Conservation (phyloP, 2,329 filamentous ascomycete species). For the Cladorrhinum sp. region DNA sequence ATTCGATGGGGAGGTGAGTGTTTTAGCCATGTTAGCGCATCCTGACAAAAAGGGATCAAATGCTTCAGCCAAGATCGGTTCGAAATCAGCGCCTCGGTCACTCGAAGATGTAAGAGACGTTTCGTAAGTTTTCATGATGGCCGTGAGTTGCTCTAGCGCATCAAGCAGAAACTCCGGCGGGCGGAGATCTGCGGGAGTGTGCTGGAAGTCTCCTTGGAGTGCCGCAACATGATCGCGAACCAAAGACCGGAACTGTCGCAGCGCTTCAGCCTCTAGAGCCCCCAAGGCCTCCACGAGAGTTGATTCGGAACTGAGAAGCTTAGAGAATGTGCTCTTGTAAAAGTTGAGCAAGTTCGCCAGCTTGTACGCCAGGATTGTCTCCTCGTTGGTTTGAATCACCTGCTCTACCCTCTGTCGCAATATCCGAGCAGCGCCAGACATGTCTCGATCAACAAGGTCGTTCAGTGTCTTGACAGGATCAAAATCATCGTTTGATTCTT, state of each 20-base stretch:
- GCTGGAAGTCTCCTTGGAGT: conserved; percentile 68
- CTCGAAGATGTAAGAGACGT: conserved; percentile 65
- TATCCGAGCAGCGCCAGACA: conserved; percentile 77
- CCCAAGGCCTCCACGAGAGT: conserved; percentile 66
- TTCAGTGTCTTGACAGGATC: conserved; percentile 79
- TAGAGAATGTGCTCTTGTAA: conserved; percentile 81
- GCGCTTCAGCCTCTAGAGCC: conserved; percentile 69
- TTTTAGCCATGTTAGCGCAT: conserved; percentile 66
- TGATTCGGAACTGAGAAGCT: conserved; percentile 68
- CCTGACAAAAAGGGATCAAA: conserved; percentile 81
- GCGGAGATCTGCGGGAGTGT: conserved; percentile 68
- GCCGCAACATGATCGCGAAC: conserved; percentile 77
- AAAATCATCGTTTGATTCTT: conserved; percentile 55
- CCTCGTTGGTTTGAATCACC: conserved; percentile 87
- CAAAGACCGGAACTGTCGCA: conserved; percentile 77
- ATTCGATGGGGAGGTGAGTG: conserved; percentile 56
- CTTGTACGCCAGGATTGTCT: conserved; percentile 83
- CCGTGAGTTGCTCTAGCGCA: conserved; percentile 71
- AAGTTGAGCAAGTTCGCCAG: conserved; percentile 86
- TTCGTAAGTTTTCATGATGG: conserved; percentile 83
- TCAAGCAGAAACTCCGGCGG: conserved; percentile 79
- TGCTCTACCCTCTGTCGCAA: conserved; percentile 88
- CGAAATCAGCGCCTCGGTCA: conserved; percentile 66
- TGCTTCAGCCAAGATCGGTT: conserved; percentile 70
- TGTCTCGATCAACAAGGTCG: conserved; percentile 80